Percentiles rank a stretch among this genome's conserved stretches.
Conservation (phyloP, 371 early-diverging fungal genomes). For the Apophysomyces elegans region DNA sequence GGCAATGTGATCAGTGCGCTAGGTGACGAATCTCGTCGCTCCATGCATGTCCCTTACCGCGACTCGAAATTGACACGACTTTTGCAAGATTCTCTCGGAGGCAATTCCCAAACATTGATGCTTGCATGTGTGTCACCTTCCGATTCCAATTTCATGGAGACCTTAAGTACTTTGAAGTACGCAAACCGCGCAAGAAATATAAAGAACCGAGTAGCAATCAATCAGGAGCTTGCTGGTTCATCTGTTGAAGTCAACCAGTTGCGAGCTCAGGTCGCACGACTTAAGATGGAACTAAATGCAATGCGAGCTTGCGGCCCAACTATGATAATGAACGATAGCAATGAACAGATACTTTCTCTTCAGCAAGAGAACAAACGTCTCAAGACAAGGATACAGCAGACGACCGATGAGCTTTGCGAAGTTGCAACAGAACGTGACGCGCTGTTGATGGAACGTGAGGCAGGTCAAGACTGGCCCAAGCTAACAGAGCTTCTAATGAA, state of each 20-base stretch:
- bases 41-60: slow-evolving; percentile 89
- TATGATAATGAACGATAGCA: neutral
- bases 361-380: slow-evolving; percentile 54
- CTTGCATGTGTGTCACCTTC: slow-evolving; percentile 89
- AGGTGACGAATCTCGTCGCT: slow-evolving; percentile 76
- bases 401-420: slow-evolving; percentile 52
- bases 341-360: slow-evolving; percentile 43
- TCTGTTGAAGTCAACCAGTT: slow-evolving; percentile 69
- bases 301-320: slow-evolving; percentile 33
- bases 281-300: slow-evolving; percentile 63
- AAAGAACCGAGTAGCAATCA: slow-evolving; percentile 69
- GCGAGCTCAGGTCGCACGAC: slow-evolving; percentile 65
- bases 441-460: slow-evolving; percentile 53
- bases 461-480: slow-evolving; percentile 26
- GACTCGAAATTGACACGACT: slow-evolving; percentile 95
- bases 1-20: slow-evolving; percentile 99
- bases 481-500: slow-evolving; percentile 14
- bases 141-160: slow-evolving; percentile 82
- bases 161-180: slow-evolving; percentile 89
- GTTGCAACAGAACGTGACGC: slow-evolving; percentile 61
- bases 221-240: slow-evolving; percentile 50
- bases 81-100: slow-evolving; percentile 90
- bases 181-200: slow-evolving; percentile 89
- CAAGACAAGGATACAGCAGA: slow-evolving; percentile 49
- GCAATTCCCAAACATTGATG: slow-evolving; percentile 90